phyloP scores from a whole-genome alignment of 805 yeast species.

The Teunomyces lycoperdinae region DNA sequence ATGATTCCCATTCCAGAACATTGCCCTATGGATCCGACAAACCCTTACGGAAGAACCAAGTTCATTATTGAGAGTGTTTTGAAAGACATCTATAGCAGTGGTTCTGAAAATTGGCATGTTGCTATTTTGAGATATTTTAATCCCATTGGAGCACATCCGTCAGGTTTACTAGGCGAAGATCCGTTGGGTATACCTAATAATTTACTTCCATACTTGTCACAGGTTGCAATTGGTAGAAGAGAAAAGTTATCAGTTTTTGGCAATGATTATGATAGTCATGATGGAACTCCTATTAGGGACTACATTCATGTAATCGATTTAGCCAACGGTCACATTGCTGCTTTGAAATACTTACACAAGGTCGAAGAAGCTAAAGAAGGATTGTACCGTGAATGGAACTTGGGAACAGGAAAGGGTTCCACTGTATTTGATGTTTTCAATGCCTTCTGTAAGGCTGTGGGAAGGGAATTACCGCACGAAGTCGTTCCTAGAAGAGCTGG shows the following conservation, averaged over 20 bases:
- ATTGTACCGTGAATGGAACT: conserved; percentile 73
- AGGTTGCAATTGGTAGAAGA: conserved; percentile 71
- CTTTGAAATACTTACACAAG: conserved; percentile 52
- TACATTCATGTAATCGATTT: conserved; percentile 80
- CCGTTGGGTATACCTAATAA: conserved; percentile 78
- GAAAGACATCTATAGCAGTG: conserved; percentile 50
- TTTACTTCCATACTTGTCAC: conserved; percentile 70
- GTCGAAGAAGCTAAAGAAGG: conserved; percentile 35
- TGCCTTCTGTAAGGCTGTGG: conserved; percentile 65
- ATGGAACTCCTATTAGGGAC: conserved; percentile 81
- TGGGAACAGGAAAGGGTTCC: conserved; percentile 79
- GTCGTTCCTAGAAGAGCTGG: conserved; percentile 70
- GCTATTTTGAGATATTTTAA: conserved; percentile 77
- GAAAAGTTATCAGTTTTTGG: conserved; percentile 70
- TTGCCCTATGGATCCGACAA: conserved; percentile 71
- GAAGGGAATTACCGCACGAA: conserved; percentile 60
- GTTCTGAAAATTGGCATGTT: conserved; percentile 39
- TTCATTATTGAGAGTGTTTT: conserved; percentile 60
- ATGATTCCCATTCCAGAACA: conserved; percentile 79
- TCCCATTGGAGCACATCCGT: conserved; percentile 84
- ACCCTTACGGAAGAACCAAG: conserved; percentile 78
- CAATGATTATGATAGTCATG: conserved; percentile 64
- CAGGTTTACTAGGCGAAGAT: conserved; percentile 78
- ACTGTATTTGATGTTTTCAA: conserved; percentile 70
- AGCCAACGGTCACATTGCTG: conserved; percentile 74